Evolutionary conservation across 1,284 basidiomycete species (phyloP), one percentile per base, ranked within the genome.

Genomic region (Sporisorium sorghi): DNA sequence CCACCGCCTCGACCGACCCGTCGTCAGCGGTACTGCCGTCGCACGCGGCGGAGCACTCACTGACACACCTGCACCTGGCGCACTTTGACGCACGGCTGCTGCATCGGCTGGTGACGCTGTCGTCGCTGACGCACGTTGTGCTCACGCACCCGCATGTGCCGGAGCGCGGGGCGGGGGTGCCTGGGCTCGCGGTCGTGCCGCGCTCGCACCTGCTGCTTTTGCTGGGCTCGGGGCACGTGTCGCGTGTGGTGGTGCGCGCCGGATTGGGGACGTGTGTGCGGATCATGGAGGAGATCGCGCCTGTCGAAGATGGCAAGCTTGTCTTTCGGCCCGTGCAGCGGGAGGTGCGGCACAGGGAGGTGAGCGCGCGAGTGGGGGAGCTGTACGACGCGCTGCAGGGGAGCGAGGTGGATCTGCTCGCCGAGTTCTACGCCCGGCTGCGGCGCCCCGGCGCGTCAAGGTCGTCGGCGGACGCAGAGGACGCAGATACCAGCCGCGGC

Each of bases 51-150:
- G 58, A 58, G 39, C 62, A 58, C 33, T 63, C 72, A 7, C 65
- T 74, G 2, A 57, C 72, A 4, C 72, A 70, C 39, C 57, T 74
- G 9, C 72, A 74, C 17, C 63, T 74, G 0, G 67, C 67, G 53
- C 58, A 70, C 35, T 74, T 74, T 19, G 65, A 74, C 33, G 63
- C 62, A 4, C 72, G 67, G 4, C 30, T 74, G 28, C 53, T 74
- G n/a, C 67, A 74, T 44, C 72, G 69, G 15, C 26, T 74, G 15
- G 72, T 63, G 3, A 58, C 63, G 5, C 49, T 70, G 5, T 59
- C 67, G 3, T 74, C 72, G 28, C 49, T 74, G 24, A 74, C 63
- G 5, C 67, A 70, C 30, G 43, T 74, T n/a, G 67, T 74, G n/a
- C 59, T 74, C 32, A 74, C 66, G 9, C n/a, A 60, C 24, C 72